Evolutionary conservation across 176 grass and related monocot species (phyloP).

Genomic region (barley (Hordeum vulgare)): DNA sequence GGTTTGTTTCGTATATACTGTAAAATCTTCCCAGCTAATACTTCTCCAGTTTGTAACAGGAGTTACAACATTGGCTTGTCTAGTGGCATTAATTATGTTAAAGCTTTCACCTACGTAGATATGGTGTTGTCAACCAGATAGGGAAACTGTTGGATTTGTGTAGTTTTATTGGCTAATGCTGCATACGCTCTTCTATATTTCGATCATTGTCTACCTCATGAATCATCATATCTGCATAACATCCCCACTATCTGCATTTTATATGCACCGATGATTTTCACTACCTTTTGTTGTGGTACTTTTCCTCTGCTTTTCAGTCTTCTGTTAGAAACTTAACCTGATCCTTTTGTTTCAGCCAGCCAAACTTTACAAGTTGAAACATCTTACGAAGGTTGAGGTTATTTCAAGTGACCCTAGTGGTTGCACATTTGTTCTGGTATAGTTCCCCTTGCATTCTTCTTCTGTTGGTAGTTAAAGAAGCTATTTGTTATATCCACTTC

Average conservation of each 20-base stretch:
- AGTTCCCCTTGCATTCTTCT: conserved; percentile 11
- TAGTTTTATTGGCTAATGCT: conserved; percentile 13
- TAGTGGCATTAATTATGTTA: conserved; percentile 1
- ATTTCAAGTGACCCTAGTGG: conserved; percentile 92
- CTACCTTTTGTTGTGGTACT: neutral
- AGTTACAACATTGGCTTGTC: neutral
- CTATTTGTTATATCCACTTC: conserved; percentile 18
- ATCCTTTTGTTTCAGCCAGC: conserved; percentile 51
- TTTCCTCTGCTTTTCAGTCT: neutral
- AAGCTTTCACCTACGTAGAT: conserved; percentile 12
- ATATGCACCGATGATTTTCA: neutral
- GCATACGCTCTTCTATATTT: conserved; percentile 17
- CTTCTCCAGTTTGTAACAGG: neutral
- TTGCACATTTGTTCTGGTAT: conserved; percentile 99
- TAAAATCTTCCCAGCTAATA: conserved; percentile 17
- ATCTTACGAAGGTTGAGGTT: conserved; percentile 94
- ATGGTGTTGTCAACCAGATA: conserved; percentile 1
- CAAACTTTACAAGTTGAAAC: conserved; percentile 97
- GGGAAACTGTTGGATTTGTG: neutral
- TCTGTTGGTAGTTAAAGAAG: conserved; percentile 10
- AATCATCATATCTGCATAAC: neutral
- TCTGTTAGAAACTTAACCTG: conserved; percentile 10
- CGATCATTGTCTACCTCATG: conserved; percentile 21
- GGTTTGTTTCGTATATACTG: conserved; percentile 47
- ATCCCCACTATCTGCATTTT: neutral